Evolutionary conservation across 75 land plant species (phyloP), one percentile per base, ranked within the genome.

Genomic region (Larix kaempferi): DNA sequence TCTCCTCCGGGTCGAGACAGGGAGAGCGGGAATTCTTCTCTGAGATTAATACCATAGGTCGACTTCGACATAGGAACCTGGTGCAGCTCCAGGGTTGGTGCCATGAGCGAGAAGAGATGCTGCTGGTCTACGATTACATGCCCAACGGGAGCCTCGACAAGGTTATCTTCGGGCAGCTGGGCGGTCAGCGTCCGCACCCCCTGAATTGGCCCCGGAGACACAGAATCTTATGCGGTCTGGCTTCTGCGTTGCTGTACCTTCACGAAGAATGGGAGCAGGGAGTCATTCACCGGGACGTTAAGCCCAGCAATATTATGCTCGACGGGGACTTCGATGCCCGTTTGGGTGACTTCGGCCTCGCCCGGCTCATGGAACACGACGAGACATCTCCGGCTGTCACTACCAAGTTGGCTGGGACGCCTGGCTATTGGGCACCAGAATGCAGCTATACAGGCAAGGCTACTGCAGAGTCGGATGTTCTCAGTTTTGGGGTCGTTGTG

Each of bases 301-400:
- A 91, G 55, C 54, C 91, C 2, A 82, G 83, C 78, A 91, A 88
- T 73, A 81, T 88, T 15, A 84, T 91, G 86, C 71, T 91, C 56
- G 91, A 88, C 27, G 59, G 72, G 1, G 75, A 84, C 1, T 91
- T 83, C 83, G 81, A 82, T 54, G 89, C 91, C 0, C 71, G 72
- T 55, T 55, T 91, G 54, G 93, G 89, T 1, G 93, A 91, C 44
- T 85, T 88, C 73, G 90, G 88, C 15, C 81, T 88, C 54, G 87
- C 90, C 25, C 49, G 80, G 49, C 57, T 76, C 27, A 59, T 83
- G 1, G 78, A 80, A 17, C 58, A 15, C 21, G 77, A 57, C 55
- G 79, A 65, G 5, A 41, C 23, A 49, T 79, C 81, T 10, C 79
- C 71, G 22, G 59, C 85, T 5, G 78, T 60, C 26, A 82, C 52